Percentiles rank a stretch among this genome's conserved stretches.
Conservation (phyloP, 148 eudicot species). For the Gaultheria prostrata region DNA sequence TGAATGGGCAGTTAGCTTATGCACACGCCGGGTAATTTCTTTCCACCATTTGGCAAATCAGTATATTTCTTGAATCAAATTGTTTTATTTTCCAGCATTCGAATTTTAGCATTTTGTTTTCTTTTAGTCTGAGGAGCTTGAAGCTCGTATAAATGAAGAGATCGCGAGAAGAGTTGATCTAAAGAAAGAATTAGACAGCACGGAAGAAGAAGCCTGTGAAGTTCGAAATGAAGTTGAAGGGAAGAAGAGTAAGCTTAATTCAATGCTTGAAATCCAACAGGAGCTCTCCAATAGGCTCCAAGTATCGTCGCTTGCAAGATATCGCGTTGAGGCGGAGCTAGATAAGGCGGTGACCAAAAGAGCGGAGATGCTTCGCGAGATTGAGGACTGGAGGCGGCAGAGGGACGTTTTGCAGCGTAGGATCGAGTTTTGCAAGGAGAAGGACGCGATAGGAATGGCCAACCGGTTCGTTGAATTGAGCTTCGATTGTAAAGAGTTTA, state of each 20-base stretch:
- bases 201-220: constrained; percentile 53
- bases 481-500: constrained; percentile 49
- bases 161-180: constrained; percentile 33
- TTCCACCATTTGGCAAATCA: not conserved
- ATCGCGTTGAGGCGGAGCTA: constrained; percentile 43
- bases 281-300: constrained; percentile 65
- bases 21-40: constrained; percentile 51
- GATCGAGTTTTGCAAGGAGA: constrained; percentile 71
- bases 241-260: constrained; percentile 51
- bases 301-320: constrained; percentile 38
- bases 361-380: constrained; percentile 48
- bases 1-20: constrained; percentile 60
- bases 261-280: constrained; percentile 51
- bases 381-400: constrained; percentile 64
- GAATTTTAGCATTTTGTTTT: not conserved
- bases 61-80: not conserved
- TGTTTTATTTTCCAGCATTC: not conserved
- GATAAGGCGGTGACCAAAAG: constrained; percentile 40
- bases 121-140: constrained; percentile 53
- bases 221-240: constrained; percentile 44
- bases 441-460: constrained; percentile 65
- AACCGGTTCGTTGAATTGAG: constrained; percentile 29
- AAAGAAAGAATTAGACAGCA: constrained; percentile 42
- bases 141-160: constrained; percentile 41
- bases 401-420: constrained; percentile 65